These are phyloP conservation scores for Glutinoglossum americanum DNA, from an alignment of 495 filamentous ascomycete genomes.

Conservation along the genomic window DNA sequence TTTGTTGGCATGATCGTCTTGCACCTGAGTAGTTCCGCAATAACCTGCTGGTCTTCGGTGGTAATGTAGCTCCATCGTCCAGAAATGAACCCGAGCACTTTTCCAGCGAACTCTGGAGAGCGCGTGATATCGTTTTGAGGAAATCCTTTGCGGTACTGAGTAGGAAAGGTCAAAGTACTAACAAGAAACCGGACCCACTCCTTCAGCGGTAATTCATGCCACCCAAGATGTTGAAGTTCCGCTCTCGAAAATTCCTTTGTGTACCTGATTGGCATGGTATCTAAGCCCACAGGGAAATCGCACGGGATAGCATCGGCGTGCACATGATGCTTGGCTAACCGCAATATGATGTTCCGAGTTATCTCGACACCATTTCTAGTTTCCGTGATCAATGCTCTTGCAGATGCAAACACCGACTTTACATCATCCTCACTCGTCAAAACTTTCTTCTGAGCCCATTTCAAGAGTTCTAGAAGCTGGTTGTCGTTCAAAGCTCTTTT, in stretches of 20 bases:
- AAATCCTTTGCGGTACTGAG: too few species aligned
- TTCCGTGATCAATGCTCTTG: constrained; percentile 33
- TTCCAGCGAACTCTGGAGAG: constrained; percentile 50
- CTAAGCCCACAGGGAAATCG: too few species aligned
- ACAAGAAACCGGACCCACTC: constrained; percentile 72
- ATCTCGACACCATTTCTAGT: constrained; percentile 50
- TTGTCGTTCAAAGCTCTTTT: constrained; percentile 47
- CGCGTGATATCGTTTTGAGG: constrained; percentile 43
- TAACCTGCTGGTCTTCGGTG: constrained; percentile 43
- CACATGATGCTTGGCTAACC: too few species aligned
- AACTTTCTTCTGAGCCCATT: constrained; percentile 58
- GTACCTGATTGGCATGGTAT: too few species aligned
- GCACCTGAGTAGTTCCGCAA: constrained; percentile 35
- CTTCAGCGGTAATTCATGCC: too few species aligned
- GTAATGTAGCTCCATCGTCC: constrained; percentile 68
- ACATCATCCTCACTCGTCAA: constrained; percentile 41
- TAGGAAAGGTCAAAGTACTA: too few species aligned
- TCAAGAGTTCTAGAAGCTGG: constrained; percentile 61
- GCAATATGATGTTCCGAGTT: too few species aligned
- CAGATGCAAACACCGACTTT: too few species aligned
- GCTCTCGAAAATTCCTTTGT: too few species aligned
- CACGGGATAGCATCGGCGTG: too few species aligned
- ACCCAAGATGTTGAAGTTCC: too few species aligned
- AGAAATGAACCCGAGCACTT: constrained; percentile 60
- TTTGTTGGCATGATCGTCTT: constrained; percentile 76